A percentile compares a stretch with the other conserved stretches of the same genome.
Conservation (phyloP, 371 early-diverging fungal genomes). For the Capillidium rhysosporum region DNA sequence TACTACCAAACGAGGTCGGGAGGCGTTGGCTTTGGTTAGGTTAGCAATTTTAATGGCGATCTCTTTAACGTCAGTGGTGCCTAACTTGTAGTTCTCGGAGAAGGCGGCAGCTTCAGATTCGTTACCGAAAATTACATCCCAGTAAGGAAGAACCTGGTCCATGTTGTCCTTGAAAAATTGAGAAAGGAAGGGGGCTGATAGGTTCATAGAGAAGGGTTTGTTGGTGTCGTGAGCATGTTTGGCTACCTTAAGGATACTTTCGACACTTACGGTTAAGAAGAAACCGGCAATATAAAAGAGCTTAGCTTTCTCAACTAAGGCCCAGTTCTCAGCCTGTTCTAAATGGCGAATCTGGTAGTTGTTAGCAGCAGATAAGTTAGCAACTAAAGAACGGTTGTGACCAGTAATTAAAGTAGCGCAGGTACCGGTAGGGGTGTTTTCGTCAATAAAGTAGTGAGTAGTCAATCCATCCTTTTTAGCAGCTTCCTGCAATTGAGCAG, state of each 20-base stretch:
- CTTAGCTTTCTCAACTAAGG: constrained; percentile 64
- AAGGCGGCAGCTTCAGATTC: constrained; percentile 85
- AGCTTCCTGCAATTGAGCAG: constrained; percentile 41
- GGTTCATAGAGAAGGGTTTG: constrained; percentile 72
- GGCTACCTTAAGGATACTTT: constrained; percentile 59
- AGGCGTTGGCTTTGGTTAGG: constrained; percentile 52
- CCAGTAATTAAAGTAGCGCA: constrained; percentile 90
- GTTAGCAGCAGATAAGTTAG: constrained; percentile 87
- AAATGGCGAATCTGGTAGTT: constrained; percentile 58
- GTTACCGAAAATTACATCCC: constrained; percentile 85
- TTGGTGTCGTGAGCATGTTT: constrained; percentile 62
- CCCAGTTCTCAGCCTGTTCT: constrained; percentile 57
- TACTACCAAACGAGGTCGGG: constrained; percentile 65
- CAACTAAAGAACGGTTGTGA: constrained; percentile 69
- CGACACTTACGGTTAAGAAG: constrained; percentile 75
- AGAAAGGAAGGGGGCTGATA: constrained; percentile 88
- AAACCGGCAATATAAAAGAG: constrained; percentile 82
- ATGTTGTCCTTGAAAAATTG: constrained; percentile 78
- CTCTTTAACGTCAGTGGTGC: constrained; percentile 42
- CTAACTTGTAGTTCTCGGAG: constrained; percentile 40
- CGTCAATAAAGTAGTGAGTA: constrained; percentile 61
- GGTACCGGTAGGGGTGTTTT: constrained; percentile 65
- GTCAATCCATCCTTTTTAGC: constrained; percentile 70
- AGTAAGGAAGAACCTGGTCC: constrained; percentile 56
- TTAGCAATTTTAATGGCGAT: constrained; percentile 63